A percentile compares a stretch with the other conserved stretches of the same genome.
These are phyloP conservation scores for Annulohypoxylon maeteangense DNA, from an alignment of 495 filamentous ascomycete species.

Conservation along the genomic window DNA sequence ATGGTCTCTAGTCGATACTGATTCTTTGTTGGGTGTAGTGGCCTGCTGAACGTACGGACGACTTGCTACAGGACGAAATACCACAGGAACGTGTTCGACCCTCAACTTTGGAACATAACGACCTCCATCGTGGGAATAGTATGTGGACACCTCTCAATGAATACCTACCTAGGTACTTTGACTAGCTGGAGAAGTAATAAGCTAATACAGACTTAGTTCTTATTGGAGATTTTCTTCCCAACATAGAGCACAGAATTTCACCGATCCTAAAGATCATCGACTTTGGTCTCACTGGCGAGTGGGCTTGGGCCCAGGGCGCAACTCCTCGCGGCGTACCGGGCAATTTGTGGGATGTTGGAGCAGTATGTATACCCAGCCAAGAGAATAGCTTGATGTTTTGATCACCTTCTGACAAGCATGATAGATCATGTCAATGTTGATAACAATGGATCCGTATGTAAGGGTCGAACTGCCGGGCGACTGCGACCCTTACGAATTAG, in stretches of 20 bases:
- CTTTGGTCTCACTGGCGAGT: constrained; percentile 15
- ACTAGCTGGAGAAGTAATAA: background rate
- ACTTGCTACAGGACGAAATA: background rate
- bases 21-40: constrained; percentile 7
- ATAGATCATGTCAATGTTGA: background rate
- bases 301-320: background rate
- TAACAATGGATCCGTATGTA: background rate
- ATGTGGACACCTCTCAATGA: background rate
- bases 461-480: background rate
- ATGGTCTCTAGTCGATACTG: background rate
- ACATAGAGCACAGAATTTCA: constrained; percentile 21
- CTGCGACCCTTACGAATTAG: too few relatives aligned
- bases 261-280: constrained; percentile 35
- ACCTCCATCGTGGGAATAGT: constrained; percentile 28
- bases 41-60: background rate
- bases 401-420: background rate
- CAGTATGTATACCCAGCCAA: background rate
- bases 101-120: background rate
- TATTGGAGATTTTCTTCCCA: background rate
- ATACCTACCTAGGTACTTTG: background rate
- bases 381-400: background rate
- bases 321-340: background rate
- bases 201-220: constrained; percentile 16
- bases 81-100: background rate
- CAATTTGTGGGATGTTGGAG: background rate